These are phyloP conservation scores for Ciborinia camelliae DNA, from an alignment of 2,329 filamentous ascomycete species.

Conservation along the genomic window DNA sequence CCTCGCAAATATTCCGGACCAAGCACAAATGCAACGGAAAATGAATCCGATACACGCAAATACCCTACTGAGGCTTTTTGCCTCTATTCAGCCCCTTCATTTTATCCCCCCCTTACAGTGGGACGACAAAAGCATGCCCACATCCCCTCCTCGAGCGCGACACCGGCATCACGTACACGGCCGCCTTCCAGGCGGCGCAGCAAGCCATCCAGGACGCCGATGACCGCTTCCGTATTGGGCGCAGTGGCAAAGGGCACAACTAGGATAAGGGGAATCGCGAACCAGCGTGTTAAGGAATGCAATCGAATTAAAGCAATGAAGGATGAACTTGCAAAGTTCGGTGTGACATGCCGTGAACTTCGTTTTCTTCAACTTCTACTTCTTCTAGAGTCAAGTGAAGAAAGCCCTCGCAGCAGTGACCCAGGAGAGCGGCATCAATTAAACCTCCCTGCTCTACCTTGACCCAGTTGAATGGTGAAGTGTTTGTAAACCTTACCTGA, in stretches of 20 bases:
- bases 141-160: too few species aligned
- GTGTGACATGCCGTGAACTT: conserved; percentile 80
- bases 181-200: too few species aligned
- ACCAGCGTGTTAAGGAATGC: conserved; percentile 97
- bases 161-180: too few species aligned
- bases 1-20: neutral
- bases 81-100: conserved; percentile 6
- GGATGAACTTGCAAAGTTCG: conserved; percentile 90
- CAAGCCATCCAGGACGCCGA: too few species aligned
- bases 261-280: conserved; percentile 88
- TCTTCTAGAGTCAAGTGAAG: neutral
- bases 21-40: neutral
- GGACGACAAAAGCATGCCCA: too few species aligned
- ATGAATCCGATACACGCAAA: conserved; percentile 1
- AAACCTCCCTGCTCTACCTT: neutral
- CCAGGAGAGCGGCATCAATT: neutral
- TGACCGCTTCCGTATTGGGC: conserved; percentile 89
- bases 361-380: neutral
- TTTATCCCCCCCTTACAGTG: too few species aligned
- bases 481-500: too few species aligned
- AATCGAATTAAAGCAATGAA: conserved; percentile 96
- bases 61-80: neutral
- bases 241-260: conserved; percentile 83
- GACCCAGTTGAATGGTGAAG: too few species aligned
- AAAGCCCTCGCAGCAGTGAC: neutral